Conservation (phyloP, 1,139 yeast species). For the Sugiyamaella grinbergsii region DNA sequence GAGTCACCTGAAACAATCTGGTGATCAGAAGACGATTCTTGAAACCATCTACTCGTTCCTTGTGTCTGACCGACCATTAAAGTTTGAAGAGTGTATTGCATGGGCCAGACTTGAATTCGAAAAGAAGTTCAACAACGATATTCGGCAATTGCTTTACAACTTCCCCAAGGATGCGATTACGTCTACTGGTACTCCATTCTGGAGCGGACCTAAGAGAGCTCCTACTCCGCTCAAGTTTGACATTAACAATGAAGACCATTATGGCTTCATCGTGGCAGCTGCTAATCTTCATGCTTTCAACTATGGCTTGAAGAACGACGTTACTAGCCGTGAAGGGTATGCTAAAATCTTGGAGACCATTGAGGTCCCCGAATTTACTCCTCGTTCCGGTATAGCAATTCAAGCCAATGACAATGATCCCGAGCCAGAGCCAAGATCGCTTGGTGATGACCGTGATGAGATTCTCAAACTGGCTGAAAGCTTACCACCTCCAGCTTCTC, state of each 20-base stretch:
- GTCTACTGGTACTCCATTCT: conserved; percentile 87
- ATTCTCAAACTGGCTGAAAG: conserved; percentile 60
- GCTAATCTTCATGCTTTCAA: conserved; percentile 90
- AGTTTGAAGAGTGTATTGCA: conserved; percentile 87
- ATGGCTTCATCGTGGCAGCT: conserved; percentile 80
- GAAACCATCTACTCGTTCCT: conserved; percentile 75
- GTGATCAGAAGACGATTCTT: conserved; percentile 85
- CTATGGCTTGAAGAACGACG: conserved; percentile 61
- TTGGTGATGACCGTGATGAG: conserved; percentile 58
- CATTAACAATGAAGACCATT: conserved; percentile 71
- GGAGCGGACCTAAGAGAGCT: conserved; percentile 98
- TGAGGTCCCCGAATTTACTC: conserved; percentile 66
- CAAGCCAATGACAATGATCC: conserved; percentile 76
- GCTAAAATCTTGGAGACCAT: conserved; percentile 53
- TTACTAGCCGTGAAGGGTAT: conserved; percentile 44
- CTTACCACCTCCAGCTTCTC: conserved; percentile 83
- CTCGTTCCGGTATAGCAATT: conserved; percentile 74
- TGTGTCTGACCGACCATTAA: conserved; percentile 74
- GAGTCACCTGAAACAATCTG: conserved; percentile 83
- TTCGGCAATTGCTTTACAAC: conserved; percentile 83
- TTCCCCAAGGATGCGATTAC: conserved; percentile 95
- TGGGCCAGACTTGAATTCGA: conserved; percentile 96
- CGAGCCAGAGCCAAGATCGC: conserved; percentile 19
- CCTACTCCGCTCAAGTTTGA: conserved; percentile 84
- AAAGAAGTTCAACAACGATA: conserved; percentile 78